Conservation (phyloP, 768 basidiomycete species). For the Leucocoprinus leucothites region DNA sequence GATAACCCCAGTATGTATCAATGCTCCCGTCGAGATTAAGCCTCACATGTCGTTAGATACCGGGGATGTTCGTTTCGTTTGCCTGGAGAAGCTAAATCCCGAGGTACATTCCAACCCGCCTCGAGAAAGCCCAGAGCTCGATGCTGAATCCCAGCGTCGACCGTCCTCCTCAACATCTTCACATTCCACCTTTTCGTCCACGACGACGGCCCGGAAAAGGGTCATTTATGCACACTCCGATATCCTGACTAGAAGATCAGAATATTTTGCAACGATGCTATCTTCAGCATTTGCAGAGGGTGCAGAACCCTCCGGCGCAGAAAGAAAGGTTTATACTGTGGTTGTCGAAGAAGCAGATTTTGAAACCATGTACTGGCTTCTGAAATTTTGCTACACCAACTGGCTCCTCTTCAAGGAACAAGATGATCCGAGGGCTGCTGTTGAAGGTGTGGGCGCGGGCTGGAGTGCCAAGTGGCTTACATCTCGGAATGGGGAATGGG, state of each 20-base stretch:
- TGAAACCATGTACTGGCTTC: constrained; percentile 73
- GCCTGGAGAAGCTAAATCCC: constrained; percentile 49
- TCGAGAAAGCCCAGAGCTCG: constrained; percentile 2
- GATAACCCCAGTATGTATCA: constrained; percentile 62
- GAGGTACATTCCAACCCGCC: constrained; percentile 20
- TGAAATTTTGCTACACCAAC: constrained; percentile 75
- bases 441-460: constrained; percentile 65
- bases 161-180: constrained; percentile 43
- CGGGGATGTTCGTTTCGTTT: constrained; percentile 75
- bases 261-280: constrained; percentile 77
- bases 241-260: constrained; percentile 69
- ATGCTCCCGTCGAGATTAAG: background rate
- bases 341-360: constrained; percentile 80
- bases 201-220: constrained; percentile 62
- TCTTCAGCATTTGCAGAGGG: constrained; percentile 69
- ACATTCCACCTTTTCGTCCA: constrained; percentile 36
- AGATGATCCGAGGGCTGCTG: constrained; percentile 66
- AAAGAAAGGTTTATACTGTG: constrained; percentile 59
- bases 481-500: constrained; percentile 55
- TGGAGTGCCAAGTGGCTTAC: constrained; percentile 61
- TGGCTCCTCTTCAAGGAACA: constrained; percentile 68
- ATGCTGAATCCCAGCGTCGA: constrained; percentile 17
- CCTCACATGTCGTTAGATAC: constrained; percentile 41
- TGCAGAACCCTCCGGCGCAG: constrained; percentile 32
- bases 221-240: constrained; percentile 78